Evolutionary conservation across 2,329 filamentous ascomycete species (phyloP).

Genomic region (Sporothrix luriei): DNA sequence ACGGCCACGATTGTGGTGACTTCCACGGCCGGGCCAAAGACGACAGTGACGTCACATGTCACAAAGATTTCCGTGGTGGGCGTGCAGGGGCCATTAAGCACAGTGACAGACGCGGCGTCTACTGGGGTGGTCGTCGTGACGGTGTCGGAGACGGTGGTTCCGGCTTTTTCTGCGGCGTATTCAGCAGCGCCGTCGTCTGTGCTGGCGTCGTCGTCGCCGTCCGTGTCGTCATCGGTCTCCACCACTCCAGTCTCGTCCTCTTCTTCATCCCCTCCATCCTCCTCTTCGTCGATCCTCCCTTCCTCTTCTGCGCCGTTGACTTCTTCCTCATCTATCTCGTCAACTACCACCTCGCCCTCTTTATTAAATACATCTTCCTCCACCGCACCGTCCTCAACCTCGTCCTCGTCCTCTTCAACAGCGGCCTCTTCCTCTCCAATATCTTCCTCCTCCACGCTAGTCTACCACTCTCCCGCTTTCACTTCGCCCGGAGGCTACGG

Average conservation of each 20-base stretch:
- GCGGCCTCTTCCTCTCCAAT: not conserved
- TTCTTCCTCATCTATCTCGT: not conserved
- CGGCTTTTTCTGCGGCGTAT: not conserved
- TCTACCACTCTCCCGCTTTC: not conserved
- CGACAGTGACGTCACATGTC: conserved; percentile 36
- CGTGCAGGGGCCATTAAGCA: conserved; percentile 30
- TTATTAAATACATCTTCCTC: too few relatives aligned
- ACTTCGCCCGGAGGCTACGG: conserved; percentile 5
- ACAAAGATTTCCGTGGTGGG: conserved; percentile 38
- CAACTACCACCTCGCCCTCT: too few relatives aligned
- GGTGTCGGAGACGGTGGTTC: conserved; percentile 4
- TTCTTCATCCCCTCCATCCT: not conserved
- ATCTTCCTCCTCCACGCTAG: not conserved
- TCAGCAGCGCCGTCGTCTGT: not conserved
- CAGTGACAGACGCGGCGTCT: conserved; percentile 16
- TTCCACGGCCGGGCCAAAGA: conserved; percentile 23
- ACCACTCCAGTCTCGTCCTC: not conserved
- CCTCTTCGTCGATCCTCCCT: not conserved
- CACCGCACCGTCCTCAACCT: not conserved
- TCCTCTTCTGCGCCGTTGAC: not conserved
- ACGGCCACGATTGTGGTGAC: conserved; percentile 39
- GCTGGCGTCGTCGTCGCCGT: not conserved
- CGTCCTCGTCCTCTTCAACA: not conserved
- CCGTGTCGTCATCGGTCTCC: not conserved
- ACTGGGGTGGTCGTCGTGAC: not conserved